A percentile compares a stretch with the other conserved stretches of the same genome.
Conservation (phyloP, 306 rosid genomes). For the Vigna radiata region DNA sequence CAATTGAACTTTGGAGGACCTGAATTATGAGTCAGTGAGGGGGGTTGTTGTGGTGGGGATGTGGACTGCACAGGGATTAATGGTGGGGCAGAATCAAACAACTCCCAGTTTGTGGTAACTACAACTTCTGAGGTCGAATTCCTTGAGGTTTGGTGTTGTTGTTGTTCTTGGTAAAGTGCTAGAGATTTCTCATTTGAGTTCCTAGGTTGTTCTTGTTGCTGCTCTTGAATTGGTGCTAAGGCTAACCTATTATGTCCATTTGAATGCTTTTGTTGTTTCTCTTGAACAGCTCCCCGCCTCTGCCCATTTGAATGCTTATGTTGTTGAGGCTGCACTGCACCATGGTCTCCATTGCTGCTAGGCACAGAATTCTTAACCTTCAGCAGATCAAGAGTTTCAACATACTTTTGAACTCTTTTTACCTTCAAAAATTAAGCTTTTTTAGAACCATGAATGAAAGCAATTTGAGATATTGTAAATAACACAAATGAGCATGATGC, state of each 20-base stretch:
- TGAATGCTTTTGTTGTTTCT: constrained; percentile 52
- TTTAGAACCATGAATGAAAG: neutral
- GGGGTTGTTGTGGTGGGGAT: neutral
- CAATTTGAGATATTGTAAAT: neutral
- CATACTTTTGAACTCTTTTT: constrained; percentile 89
- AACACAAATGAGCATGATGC: constrained; percentile 13
- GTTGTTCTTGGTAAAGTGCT: constrained; percentile 38
- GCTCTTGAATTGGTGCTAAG: constrained; percentile 62
- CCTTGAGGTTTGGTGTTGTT: constrained; percentile 43
- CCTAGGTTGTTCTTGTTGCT: constrained; percentile 45
- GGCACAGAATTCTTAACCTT: constrained; percentile 73
- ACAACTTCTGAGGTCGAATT: constrained; percentile 65
- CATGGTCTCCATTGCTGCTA: constrained; percentile 47
- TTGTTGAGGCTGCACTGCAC: constrained; percentile 45
- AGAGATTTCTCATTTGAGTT: constrained; percentile 46
- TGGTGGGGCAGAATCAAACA: constrained; percentile 70
- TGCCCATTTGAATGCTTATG: constrained; percentile 58
- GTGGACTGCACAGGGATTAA: constrained; percentile 52
- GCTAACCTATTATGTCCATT: constrained; percentile 41
- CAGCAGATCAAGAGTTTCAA: constrained; percentile 87
- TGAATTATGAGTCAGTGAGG: constrained; percentile 52
- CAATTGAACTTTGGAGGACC: constrained; percentile 76
- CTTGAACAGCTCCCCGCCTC: constrained; percentile 58
- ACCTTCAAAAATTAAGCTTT: constrained; percentile 60
- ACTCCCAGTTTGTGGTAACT: constrained; percentile 96